A percentile compares a stretch with the other conserved stretches of the same genome.
Evolutionary conservation across 2,329 filamentous ascomycete genomes (phyloP).

Genomic region (Amauroascus verrucosus): DNA sequence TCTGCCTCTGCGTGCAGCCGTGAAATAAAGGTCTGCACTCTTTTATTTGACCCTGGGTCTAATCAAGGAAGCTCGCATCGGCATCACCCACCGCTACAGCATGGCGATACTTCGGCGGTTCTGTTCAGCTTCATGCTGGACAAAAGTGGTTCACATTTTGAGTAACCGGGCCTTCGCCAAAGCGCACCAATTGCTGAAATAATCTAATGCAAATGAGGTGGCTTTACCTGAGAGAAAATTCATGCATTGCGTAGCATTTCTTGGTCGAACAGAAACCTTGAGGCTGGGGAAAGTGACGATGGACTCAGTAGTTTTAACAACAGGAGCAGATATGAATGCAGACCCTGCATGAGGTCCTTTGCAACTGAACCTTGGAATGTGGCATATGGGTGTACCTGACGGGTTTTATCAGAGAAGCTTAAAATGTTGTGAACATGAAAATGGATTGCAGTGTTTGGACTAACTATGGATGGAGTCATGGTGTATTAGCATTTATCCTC

Average conservation of each 20-base stretch:
- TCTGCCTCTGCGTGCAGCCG: neutral
- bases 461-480: conserved; percentile 52
- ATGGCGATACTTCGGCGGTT: neutral
- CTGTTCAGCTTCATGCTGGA: conserved; percentile 5
- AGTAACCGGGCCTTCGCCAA: conserved; percentile 1
- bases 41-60: conserved; percentile 1
- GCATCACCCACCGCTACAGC: neutral
- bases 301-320: too few relatives aligned
- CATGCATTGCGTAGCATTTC: too few relatives aligned
- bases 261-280: too few relatives aligned
- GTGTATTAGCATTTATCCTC: conserved; percentile 46
- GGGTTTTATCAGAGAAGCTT: too few relatives aligned
- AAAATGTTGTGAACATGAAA: too few relatives aligned
- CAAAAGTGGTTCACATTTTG: conserved; percentile 1
- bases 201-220: neutral
- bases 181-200: neutral
- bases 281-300: too few relatives aligned
- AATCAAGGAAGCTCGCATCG: too few relatives aligned
- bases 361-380: too few relatives aligned
- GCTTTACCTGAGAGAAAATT: neutral
- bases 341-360: too few relatives aligned
- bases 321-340: too few relatives aligned
- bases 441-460: too few relatives aligned
- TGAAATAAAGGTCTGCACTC: neutral
- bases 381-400: too few relatives aligned